Evolutionary conservation across 805 yeast genomes (phyloP).

Genomic region (Teunomyces barrocoloradensis): DNA sequence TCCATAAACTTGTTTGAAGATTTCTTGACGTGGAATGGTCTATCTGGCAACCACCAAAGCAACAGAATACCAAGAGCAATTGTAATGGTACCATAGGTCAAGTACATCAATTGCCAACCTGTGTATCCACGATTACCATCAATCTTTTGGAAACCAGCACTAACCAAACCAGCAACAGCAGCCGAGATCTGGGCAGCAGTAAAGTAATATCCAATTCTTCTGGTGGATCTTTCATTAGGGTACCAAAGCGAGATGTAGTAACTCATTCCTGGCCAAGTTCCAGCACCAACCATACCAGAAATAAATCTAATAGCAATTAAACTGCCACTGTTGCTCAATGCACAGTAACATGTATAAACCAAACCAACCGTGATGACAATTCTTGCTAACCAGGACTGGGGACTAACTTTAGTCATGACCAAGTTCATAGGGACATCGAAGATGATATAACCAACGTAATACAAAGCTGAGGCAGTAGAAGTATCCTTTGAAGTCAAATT

Average conservation of each 20-base stretch:
- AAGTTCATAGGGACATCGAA: slow-evolving; percentile 89
- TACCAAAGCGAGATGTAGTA: slow-evolving; percentile 84
- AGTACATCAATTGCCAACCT: slow-evolving; percentile 87
- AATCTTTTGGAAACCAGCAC: slow-evolving; percentile 86
- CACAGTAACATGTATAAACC: slow-evolving; percentile 71
- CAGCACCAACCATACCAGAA: slow-evolving; percentile 77
- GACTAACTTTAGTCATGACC: slow-evolving; percentile 77
- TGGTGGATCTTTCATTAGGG: slow-evolving; percentile 72
- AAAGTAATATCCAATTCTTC: slow-evolving; percentile 82
- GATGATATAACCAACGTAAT: slow-evolving; percentile 78
- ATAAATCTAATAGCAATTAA: slow-evolving; percentile 69
- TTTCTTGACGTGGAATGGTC: slow-evolving; percentile 44
- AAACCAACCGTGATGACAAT: slow-evolving; percentile 75
- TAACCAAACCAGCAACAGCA: slow-evolving; percentile 81
- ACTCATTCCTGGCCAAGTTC: slow-evolving; percentile 89
- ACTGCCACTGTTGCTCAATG: slow-evolving; percentile 55
- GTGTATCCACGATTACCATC: slow-evolving; percentile 65
- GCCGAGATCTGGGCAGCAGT: slow-evolving; percentile 93
- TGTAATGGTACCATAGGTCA: slow-evolving; percentile 73
- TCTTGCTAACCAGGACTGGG: slow-evolving; percentile 82
- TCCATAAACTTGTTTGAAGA: slow-evolving; percentile 14
- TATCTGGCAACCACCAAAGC: slow-evolving; percentile 84
- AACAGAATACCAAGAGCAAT: slow-evolving; percentile 59
- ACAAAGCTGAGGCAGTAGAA: slow-evolving; percentile 75
- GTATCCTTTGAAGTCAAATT: slow-evolving; percentile 53